Evolutionary conservation across 2,329 filamentous ascomycete genomes (phyloP).

Genomic region (Colletotrichum filicis): DNA sequence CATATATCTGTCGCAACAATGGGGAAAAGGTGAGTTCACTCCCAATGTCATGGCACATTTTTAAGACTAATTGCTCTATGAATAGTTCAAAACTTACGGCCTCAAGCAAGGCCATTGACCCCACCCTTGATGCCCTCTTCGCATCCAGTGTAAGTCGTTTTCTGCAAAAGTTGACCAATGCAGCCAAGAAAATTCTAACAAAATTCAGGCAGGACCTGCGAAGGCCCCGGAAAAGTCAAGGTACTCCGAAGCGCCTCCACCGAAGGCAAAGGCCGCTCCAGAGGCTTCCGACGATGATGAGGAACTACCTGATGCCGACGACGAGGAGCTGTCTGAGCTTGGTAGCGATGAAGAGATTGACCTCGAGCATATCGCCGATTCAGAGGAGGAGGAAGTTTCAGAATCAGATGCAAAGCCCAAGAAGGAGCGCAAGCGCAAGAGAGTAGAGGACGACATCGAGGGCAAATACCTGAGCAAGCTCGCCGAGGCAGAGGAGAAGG

Average conservation of each 20-base stretch:
- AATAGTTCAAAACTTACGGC: constrained; percentile 47
- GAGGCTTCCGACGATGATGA: constrained; percentile 41
- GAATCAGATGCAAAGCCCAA: constrained; percentile 51
- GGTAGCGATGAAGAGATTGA: constrained; percentile 42
- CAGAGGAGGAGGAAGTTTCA: constrained; percentile 49
- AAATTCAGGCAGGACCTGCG: constrained; percentile 61
- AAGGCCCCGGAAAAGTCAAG: constrained; percentile 56
- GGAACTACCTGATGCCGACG: constrained; percentile 44
- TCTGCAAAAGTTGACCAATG: background rate
- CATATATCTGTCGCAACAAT: constrained; percentile 28
- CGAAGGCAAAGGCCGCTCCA: constrained; percentile 46
- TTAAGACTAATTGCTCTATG: background rate
- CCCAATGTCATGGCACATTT: no score
- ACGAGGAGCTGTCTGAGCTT: constrained; percentile 36
- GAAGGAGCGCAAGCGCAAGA: constrained; percentile 73
- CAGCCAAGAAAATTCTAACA: constrained; percentile 33
- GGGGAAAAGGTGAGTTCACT: constrained; percentile 36
- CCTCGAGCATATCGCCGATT: background rate
- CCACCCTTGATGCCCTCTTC: constrained; percentile 76
- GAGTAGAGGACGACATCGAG: constrained; percentile 77
- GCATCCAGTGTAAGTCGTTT: constrained; percentile 72
- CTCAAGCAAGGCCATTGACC: constrained; percentile 71
- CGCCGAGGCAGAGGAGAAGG: constrained; percentile 64
- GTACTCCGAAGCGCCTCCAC: constrained; percentile 51
- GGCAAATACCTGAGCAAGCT: constrained; percentile 76